Percentiles rank a stretch among this genome's conserved stretches.
phyloP scores from a whole-genome alignment of 2,329 filamentous ascomycete genomes.

The Colletotrichum liriopes region DNA sequence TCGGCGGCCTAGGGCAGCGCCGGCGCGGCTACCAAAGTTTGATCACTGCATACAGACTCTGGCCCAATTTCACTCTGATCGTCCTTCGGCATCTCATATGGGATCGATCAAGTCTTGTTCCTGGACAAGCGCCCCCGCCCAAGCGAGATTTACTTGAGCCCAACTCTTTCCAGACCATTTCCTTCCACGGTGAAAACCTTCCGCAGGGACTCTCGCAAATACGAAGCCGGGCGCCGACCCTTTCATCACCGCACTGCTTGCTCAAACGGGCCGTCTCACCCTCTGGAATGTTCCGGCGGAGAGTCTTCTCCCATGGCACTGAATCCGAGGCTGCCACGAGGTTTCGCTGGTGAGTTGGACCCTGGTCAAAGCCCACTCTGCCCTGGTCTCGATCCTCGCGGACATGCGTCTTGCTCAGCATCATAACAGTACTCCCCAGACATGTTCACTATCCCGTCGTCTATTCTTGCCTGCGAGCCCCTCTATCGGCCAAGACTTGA shows the following conservation, averaged over 20 bases:
- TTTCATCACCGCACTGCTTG: slow-evolving; percentile 22
- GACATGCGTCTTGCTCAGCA: slow-evolving; percentile 11
- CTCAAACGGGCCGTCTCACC: slow-evolving; percentile 29
- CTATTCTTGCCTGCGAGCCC: not conserved
- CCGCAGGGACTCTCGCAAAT: slow-evolving; percentile 6
- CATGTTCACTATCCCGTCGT: slow-evolving; percentile 18
- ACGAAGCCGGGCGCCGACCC: slow-evolving; percentile 10
- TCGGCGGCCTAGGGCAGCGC: not conserved
- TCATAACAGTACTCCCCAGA: slow-evolving; percentile 12
- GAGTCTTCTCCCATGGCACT: slow-evolving; percentile 6
- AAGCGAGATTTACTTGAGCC: slow-evolving; percentile 31
- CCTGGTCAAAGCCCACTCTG: slow-evolving; percentile 14
- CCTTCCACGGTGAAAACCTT: not conserved
- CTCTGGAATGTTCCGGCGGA: slow-evolving; percentile 5
- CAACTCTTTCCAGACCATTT: not conserved
- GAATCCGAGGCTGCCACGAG: slow-evolving; percentile 32
- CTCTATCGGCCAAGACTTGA: slow-evolving; percentile 2
- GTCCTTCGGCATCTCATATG: slow-evolving; percentile 36
- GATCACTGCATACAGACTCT: slow-evolving; percentile 2
- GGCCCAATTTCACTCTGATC: slow-evolving; percentile 9
- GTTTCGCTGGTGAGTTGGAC: slow-evolving; percentile 10
- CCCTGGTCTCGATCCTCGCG: slow-evolving; percentile 19
- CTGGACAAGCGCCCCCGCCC: slow-evolving; percentile 14
- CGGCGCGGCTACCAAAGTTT: slow-evolving; percentile 26
- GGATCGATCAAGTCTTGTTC: slow-evolving; percentile 36